phyloP scores from a whole-genome alignment of 441 rosid species.

The Erysimum pusillum region DNA sequence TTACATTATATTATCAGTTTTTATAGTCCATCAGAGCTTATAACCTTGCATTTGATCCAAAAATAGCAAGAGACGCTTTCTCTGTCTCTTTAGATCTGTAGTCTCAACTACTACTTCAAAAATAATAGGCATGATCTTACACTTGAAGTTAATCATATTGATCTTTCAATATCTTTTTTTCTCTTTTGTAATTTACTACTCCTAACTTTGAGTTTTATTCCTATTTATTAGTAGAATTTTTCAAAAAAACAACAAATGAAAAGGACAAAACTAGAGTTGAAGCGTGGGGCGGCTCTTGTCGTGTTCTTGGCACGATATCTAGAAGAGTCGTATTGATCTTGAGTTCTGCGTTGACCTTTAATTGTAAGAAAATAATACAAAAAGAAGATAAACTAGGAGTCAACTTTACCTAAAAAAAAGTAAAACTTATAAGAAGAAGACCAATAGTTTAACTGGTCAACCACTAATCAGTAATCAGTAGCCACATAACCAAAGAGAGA shows the following conservation, averaged over 20 bases:
- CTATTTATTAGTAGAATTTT: background rate
- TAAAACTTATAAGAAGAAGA: conserved; percentile 25
- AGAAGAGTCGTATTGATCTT: conserved; percentile 42
- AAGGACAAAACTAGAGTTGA: conserved; percentile 38
- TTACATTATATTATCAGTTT: background rate
- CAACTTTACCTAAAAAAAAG: conserved; percentile 39
- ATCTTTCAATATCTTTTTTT: background rate
- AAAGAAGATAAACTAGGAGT: conserved; percentile 15
- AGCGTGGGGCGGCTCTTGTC: conserved; percentile 53
- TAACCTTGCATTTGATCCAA: too few relatives aligned
- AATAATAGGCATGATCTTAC: background rate
- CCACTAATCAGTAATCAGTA: conserved; percentile 15
- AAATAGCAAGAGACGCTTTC: background rate
- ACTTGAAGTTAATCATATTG: background rate
- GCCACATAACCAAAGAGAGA: conserved; percentile 25
- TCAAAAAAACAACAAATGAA: conserved; percentile 7
- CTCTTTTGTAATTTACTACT: background rate
- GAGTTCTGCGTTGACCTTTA: conserved; percentile 46
- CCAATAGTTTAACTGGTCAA: conserved; percentile 33
- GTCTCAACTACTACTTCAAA: background rate
- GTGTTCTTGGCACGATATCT: conserved; percentile 42
- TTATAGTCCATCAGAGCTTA: background rate
- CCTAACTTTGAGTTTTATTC: background rate
- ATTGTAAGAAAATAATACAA: background rate
- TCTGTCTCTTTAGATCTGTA: background rate